Evolutionary conservation across 495 filamentous ascomycete species (phyloP).

Genomic region (Friedmanniomyces endolithicus): DNA sequence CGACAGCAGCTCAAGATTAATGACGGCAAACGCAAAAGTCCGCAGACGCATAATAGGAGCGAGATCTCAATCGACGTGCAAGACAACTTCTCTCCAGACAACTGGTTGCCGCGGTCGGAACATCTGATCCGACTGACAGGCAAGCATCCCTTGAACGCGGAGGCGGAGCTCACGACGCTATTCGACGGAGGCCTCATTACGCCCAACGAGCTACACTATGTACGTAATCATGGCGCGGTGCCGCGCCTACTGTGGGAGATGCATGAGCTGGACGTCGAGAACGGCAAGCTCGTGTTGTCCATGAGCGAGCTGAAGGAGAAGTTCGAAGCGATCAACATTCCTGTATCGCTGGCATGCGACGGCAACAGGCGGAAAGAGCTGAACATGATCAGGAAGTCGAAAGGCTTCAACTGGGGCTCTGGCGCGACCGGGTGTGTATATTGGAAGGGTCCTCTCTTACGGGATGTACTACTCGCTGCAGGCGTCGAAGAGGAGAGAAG

Average conservation of each 20-base stretch:
- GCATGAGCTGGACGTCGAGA: conserved; percentile 17
- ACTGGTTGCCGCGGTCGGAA: conserved; percentile 27
- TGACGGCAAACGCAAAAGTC: conserved; percentile 24
- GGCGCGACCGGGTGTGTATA: conserved; percentile 18
- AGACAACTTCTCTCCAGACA: conserved; percentile 30
- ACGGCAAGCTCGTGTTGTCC: conserved; percentile 1
- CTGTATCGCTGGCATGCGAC: conserved; percentile 18
- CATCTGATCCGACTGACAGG: conserved; percentile 29
- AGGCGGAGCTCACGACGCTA: conserved; percentile 18
- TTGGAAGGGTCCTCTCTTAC: conserved; percentile 18
- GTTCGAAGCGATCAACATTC: conserved; percentile 19
- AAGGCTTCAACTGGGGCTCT: conserved; percentile 20
- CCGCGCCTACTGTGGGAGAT: conserved; percentile 15
- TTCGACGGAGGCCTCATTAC: conserved; percentile 23
- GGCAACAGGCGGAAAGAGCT: conserved; percentile 21
- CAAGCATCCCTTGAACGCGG: conserved; percentile 30
- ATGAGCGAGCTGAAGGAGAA: conserved; percentile 18
- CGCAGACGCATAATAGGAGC: conserved; percentile 11
- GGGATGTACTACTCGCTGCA: conserved; percentile 18
- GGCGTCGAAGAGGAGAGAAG: conserved; percentile 5
- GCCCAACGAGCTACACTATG: conserved; percentile 22
- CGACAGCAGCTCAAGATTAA: conserved; percentile 20
- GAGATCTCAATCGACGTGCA: conserved; percentile 23
- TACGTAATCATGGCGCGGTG: conserved; percentile 20
- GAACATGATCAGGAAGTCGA: conserved; percentile 16